Evolutionary conservation across 352 stramenopile species (phyloP).

Genomic region (Phytopythium montanum): DNA sequence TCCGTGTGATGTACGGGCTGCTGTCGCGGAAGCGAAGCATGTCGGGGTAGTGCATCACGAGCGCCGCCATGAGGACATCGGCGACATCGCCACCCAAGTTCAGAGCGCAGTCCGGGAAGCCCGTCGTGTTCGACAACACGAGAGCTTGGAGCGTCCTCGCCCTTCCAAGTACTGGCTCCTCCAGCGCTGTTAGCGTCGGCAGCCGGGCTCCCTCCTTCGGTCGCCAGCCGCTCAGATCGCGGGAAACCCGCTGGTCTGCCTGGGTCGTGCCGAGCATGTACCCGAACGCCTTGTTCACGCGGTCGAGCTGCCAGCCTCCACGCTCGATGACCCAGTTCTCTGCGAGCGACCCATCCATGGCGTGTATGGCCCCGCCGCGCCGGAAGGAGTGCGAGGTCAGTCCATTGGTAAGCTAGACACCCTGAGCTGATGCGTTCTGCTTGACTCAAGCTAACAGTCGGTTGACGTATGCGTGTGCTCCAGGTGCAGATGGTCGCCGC

Average conservation of each 20-base stretch:
- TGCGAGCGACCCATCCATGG: not conserved
- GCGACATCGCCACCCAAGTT: conserved; percentile 9
- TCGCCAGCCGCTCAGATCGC: conserved; percentile 4
- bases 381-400: conserved; percentile 12
- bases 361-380: conserved; percentile 10
- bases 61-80: conserved; percentile 7
- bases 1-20: conserved; percentile 2
- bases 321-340: conserved; percentile 11
- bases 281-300: conserved; percentile 10
- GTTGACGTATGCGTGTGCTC: conserved; percentile 15
- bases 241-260: not conserved
- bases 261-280: conserved; percentile 13
- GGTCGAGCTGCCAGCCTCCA: conserved; percentile 1
- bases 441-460: conserved; percentile 3
- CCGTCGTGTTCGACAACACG: conserved; percentile 1
- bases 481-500: not conserved
- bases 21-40: conserved; percentile 1
- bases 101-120: conserved; percentile 1
- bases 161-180: not conserved
- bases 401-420: not conserved
- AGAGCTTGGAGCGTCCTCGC: not conserved
- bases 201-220: conserved; percentile 7
- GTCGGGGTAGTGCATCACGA: conserved; percentile 13
- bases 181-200: conserved; percentile 1
- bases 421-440: not conserved